These are phyloP conservation scores for Komagataea norvegica DNA, from an alignment of 1,139 yeast species.

Conservation along the genomic window DNA sequence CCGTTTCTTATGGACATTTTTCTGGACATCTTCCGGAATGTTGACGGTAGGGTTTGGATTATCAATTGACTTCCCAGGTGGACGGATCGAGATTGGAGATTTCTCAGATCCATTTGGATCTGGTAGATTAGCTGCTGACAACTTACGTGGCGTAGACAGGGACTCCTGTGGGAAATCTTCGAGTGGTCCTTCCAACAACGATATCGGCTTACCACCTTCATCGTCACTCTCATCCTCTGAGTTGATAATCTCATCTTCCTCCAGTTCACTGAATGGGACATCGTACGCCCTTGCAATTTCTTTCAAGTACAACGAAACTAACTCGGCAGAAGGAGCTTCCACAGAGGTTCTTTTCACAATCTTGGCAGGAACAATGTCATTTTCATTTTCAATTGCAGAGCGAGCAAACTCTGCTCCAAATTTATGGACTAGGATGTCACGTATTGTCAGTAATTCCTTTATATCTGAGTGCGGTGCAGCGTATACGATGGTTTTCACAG, in stretches of 20 bases:
- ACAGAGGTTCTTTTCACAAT: slow-evolving; percentile 58
- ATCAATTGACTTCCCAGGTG: slow-evolving; percentile 44
- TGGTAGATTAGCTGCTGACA: slow-evolving; percentile 29
- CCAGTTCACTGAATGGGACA: slow-evolving; percentile 65
- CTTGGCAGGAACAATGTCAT: slow-evolving; percentile 57
- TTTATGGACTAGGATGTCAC: slow-evolving; percentile 57
- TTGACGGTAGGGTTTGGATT: slow-evolving; percentile 39
- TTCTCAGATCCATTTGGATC: slow-evolving; percentile 27
- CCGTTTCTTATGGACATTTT: slow-evolving; percentile 26
- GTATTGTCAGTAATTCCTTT: slow-evolving; percentile 59
- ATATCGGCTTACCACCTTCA: slow-evolving; percentile 25
- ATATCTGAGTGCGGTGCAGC: slow-evolving; percentile 72
- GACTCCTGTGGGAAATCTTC: slow-evolving; percentile 22
- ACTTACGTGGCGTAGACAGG: slow-evolving; percentile 26
- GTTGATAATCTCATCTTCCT: slow-evolving; percentile 29
- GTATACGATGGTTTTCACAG: slow-evolving; percentile 65
- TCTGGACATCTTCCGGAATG: slow-evolving; percentile 37
- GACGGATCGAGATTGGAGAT: slow-evolving; percentile 42
- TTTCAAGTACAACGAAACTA: slow-evolving; percentile 65
- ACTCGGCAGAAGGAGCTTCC: slow-evolving; percentile 60
- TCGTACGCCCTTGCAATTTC: slow-evolving; percentile 82
- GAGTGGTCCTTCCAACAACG: slow-evolving; percentile 21
- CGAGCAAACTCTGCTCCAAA: slow-evolving; percentile 65
- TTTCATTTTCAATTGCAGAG: slow-evolving; percentile 56
- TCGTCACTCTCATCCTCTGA: slow-evolving; percentile 27